Evolutionary conservation across 2,329 filamentous ascomycete species (phyloP).

Genomic region (Rhynchosporium secalis): DNA sequence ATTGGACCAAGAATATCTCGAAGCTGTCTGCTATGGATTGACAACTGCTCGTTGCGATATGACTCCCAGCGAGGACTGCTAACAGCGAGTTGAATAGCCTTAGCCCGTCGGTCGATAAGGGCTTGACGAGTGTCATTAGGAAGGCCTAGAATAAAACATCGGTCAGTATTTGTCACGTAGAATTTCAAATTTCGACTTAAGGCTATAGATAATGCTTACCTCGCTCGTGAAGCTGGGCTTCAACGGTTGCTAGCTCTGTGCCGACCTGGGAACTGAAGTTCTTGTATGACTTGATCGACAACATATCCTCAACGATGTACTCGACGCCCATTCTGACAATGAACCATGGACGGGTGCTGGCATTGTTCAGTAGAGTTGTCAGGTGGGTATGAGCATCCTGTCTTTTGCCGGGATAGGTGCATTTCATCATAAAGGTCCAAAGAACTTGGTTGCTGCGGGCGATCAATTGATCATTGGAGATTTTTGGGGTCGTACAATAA

Average conservation of each 20-base stretch:
- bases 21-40: slow-evolving; percentile 34
- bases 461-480: slow-evolving; percentile 29
- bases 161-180: slow-evolving; percentile 15
- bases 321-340: slow-evolving; percentile 44
- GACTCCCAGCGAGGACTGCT: slow-evolving; percentile 38
- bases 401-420: slow-evolving; percentile 34
- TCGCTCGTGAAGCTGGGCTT: slow-evolving; percentile 28
- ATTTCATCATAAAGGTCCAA: slow-evolving; percentile 43
- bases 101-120: slow-evolving; percentile 42
- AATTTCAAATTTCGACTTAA: background rate
- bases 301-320: slow-evolving; percentile 42
- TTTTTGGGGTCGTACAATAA: slow-evolving; percentile 31
- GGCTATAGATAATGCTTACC: slow-evolving; percentile 31
- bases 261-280: slow-evolving; percentile 37
- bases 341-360: slow-evolving; percentile 40
- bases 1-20: slow-evolving; percentile 49
- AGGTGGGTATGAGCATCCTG: slow-evolving; percentile 41
- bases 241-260: slow-evolving; percentile 29
- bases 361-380: slow-evolving; percentile 40
- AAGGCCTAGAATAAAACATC: slow-evolving; percentile 22
- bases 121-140: slow-evolving; percentile 36
- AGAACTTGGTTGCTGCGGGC: slow-evolving; percentile 33
- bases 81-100: slow-evolving; percentile 44
- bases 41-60: slow-evolving; percentile 29
- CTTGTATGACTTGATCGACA: slow-evolving; percentile 41